Percentiles rank a stretch among this genome's conserved stretches.
phyloP scores from a whole-genome alignment of 2,329 filamentous ascomycete genomes.

The Ilyonectria sp. region DNA sequence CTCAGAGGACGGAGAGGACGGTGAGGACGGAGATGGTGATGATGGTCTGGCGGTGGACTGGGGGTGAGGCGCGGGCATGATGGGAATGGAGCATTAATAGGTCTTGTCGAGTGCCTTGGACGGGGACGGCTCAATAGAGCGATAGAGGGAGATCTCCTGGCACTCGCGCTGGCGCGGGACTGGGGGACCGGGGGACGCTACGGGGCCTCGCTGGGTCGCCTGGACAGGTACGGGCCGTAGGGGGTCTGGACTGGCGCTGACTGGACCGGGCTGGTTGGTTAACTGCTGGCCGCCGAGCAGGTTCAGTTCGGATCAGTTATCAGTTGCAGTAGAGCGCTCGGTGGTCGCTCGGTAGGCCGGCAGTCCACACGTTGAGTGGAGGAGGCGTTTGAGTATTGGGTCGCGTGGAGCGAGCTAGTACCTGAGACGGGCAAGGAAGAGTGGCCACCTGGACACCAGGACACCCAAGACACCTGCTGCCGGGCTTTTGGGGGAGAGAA shows the following conservation, averaged over 20 bases:
- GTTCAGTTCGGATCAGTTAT: constrained; percentile 4
- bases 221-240: neutral
- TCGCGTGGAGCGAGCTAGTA: constrained; percentile 27
- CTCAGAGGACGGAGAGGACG: constrained; percentile 23
- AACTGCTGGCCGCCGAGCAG: neutral
- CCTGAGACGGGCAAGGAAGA: constrained; percentile 13
- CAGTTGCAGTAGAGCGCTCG: constrained; percentile 13
- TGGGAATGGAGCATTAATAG: constrained; percentile 30
- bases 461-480: neutral
- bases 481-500: too few species aligned
- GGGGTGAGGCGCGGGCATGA: constrained; percentile 38
- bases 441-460: neutral
- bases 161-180: neutral
- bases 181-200: neutral
- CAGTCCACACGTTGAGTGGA: neutral
- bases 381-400: neutral
- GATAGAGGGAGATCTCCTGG: constrained; percentile 7
- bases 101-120: constrained; percentile 3
- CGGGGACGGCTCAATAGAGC: constrained; percentile 1
- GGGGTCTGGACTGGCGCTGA: constrained; percentile 9
- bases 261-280: constrained; percentile 7
- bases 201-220: neutral
- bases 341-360: constrained; percentile 2
- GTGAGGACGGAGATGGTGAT: constrained; percentile 28
- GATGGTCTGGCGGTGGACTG: constrained; percentile 21